Conservation (phyloP, 257 asterid genomes). For the Ehretia macrophylla region DNA sequence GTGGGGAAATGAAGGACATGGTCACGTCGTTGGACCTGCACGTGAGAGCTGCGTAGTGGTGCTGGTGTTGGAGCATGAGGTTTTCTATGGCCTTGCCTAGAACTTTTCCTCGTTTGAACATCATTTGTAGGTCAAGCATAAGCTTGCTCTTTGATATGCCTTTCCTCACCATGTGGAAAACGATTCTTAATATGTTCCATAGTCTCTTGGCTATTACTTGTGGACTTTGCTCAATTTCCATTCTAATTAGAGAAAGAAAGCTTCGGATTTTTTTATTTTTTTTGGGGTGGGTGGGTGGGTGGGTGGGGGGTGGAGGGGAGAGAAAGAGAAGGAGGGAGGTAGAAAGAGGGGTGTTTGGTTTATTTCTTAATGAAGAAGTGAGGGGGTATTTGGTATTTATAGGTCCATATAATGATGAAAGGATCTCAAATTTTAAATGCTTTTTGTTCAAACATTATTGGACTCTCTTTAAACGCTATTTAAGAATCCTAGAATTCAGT, state of each 20-base stretch:
- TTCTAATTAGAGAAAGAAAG: not conserved
- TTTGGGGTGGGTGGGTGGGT: too few species aligned
- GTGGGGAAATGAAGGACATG: constrained; percentile 24
- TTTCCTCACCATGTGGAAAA: constrained; percentile 33
- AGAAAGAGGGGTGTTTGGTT: constrained; percentile 11
- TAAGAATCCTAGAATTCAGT: too few species aligned
- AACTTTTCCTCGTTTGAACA: constrained; percentile 27
- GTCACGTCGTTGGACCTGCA: constrained; percentile 26
- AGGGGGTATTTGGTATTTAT: constrained; percentile 6
- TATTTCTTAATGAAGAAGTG: constrained; percentile 15
- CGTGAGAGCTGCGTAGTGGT: constrained; percentile 16
- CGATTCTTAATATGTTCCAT: constrained; percentile 23
- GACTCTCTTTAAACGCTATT: too few species aligned
- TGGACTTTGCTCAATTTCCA: constrained; percentile 33
- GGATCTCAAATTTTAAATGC: too few species aligned
- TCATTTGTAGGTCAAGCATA: constrained; percentile 18
- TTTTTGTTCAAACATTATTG: not conserved
- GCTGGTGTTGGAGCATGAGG: constrained; percentile 22
- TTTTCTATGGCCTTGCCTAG: constrained; percentile 34
- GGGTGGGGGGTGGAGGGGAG: too few species aligned
- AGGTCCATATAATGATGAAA: too few species aligned
- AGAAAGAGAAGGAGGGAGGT: too few species aligned
- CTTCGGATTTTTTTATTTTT: too few species aligned
- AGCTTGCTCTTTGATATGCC: constrained; percentile 33
- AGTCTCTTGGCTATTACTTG: constrained; percentile 20